These are phyloP conservation scores for Lachnellula willkommii DNA, from an alignment of 2,329 filamentous ascomycete species.

Conservation along the genomic window DNA sequence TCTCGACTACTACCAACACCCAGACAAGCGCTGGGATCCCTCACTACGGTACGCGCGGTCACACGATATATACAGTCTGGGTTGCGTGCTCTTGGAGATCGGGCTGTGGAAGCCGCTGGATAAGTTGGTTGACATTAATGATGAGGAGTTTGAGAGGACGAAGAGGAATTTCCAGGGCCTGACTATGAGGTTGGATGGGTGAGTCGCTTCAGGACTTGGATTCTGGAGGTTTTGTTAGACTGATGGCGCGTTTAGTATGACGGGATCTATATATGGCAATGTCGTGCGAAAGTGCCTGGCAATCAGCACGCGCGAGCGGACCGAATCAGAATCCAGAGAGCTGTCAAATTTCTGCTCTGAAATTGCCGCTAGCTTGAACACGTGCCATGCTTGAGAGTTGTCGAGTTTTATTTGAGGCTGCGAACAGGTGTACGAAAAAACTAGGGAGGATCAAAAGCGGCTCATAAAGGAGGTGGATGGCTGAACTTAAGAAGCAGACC, in stretches of 20 bases:
- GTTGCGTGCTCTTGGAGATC: slow-evolving; percentile 47
- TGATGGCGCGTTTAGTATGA: slow-evolving; percentile 10
- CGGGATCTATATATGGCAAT: slow-evolving; percentile 22
- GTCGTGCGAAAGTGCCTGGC: slow-evolving; percentile 23
- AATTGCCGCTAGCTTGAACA: slow-evolving; percentile 18
- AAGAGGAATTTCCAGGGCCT: slow-evolving; percentile 19
- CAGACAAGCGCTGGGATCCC: slow-evolving; percentile 21
- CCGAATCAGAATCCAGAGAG: slow-evolving; percentile 15
- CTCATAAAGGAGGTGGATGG: background rate
- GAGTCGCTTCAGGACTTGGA: background rate
- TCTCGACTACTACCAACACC: slow-evolving; percentile 27
- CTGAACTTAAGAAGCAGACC: no score
- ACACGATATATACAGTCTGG: slow-evolving; percentile 43
- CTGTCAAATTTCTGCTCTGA: slow-evolving; percentile 19
- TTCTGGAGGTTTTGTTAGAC: background rate
- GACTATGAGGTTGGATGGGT: slow-evolving; percentile 25
- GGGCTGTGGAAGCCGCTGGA: slow-evolving; percentile 43
- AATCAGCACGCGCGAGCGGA: slow-evolving; percentile 18
- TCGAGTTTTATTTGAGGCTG: background rate
- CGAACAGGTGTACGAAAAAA: background rate
- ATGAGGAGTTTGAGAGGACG: slow-evolving; percentile 21
- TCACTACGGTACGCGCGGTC: slow-evolving; percentile 32
- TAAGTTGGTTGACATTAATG: slow-evolving; percentile 19
- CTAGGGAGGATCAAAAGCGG: background rate
- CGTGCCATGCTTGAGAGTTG: slow-evolving; percentile 16